Conservation (phyloP, 2,329 filamentous ascomycete species). For the Phaeosphaeria sp. region DNA sequence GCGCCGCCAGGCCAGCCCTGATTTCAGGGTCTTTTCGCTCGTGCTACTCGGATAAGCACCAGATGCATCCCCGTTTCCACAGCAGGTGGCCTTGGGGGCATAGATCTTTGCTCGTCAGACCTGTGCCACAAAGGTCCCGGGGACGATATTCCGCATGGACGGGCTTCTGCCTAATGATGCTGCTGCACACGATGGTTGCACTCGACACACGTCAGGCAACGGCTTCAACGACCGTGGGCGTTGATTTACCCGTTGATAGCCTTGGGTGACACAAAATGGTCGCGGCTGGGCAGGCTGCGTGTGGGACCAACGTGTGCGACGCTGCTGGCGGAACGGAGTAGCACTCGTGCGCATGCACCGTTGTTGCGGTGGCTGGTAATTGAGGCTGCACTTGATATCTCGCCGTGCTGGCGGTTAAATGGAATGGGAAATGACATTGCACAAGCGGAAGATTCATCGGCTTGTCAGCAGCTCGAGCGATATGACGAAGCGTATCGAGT, state of each 20-base stretch:
- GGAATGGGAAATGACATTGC: conserved; percentile 30
- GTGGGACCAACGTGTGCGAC: conserved; percentile 17
- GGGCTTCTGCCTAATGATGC: conserved; percentile 21
- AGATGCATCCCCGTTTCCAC: conserved; percentile 1
- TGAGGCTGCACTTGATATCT: conserved; percentile 28
- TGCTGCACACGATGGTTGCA: conserved; percentile 33
- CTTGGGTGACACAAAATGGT: conserved; percentile 19
- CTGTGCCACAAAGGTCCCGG: neutral
- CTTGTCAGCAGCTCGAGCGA: conserved; percentile 27
- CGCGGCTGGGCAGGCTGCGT: conserved; percentile 25
- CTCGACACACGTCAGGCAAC: conserved; percentile 24
- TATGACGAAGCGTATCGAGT: conserved; percentile 13
- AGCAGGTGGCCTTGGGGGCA: neutral
- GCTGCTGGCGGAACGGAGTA: conserved; percentile 7
- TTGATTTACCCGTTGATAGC: conserved; percentile 30
- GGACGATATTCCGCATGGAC: conserved; percentile 5
- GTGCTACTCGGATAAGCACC: conserved; percentile 14
- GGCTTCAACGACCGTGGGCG: conserved; percentile 26
- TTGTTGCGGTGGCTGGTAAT: conserved; percentile 22
- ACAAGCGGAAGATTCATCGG: conserved; percentile 29
- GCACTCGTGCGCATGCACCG: conserved; percentile 10
- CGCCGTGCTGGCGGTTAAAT: conserved; percentile 40
- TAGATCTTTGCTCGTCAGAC: neutral
- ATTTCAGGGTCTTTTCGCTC: conserved; percentile 19
- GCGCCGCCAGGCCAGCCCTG: conserved; percentile 18